Evolutionary conservation across 805 yeast genomes (phyloP), one percentile per base, ranked within the genome.

Genomic region (Hanseniaspora meyeri): DNA sequence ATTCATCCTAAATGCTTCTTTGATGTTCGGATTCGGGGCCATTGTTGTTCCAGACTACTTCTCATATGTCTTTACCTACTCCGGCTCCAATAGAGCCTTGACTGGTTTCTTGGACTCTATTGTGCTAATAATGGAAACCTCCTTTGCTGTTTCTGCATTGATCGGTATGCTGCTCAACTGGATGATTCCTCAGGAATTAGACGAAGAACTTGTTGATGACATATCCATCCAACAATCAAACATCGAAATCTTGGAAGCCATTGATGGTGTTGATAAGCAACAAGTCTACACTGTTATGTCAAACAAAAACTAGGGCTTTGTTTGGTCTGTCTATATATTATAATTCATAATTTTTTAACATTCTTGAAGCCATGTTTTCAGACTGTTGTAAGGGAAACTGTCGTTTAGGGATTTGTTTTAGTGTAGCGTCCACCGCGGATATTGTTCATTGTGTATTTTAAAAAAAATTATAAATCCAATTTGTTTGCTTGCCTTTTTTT

Each of bases 141-240:
- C 87, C 16, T 83, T 80, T 64, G 87, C 90, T 20, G 71, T 84
- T 32, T 77, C 84, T 45, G 91, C 88, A 14, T 71, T 85, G 59
- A 65, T 82, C 39, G 87, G 82, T 1, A 74, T 83, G 49, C 67
- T 83, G 43, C 70, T 82, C 56, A 83, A 85, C 69, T 68, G 82
- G 59, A 43, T 79, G n/a, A 68, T 84, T 57, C 86, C 87, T 19
- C 83, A 79, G 62, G 80, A 80, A 46, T 62, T 70, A 54, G 81
- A 76, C 60, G 80, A 77, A 47, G 70, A 66, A 20, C 36, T 64
- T 27, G 61, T 63, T 56, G 66, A 62, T 45, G 64, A 63, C 49
- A 63, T 62, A 39, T 63, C 63, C 39, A 54, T 64, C 17, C 63
- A 61, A 40, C 64, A 63, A 49, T 64, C 62, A 12, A 64, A 64